Conservation (phyloP, 495 filamentous ascomycete genomes). For the Rhypophila decipiens region DNA sequence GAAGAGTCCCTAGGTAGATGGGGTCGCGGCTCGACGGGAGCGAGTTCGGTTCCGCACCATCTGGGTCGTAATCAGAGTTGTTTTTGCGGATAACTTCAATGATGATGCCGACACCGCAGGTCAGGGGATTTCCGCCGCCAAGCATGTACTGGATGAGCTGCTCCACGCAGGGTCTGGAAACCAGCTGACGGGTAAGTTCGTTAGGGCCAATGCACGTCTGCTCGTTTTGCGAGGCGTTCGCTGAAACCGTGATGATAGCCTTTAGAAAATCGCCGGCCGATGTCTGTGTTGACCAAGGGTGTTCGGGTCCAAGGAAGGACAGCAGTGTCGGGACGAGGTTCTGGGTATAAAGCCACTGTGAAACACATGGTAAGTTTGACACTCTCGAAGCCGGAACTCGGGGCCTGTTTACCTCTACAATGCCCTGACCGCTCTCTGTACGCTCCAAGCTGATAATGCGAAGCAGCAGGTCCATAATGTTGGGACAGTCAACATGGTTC, state of each 20-base stretch:
- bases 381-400: slow-evolving; percentile 10
- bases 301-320: slow-evolving; percentile 76
- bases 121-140: slow-evolving; percentile 85
- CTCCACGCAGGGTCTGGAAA: slow-evolving; percentile 79
- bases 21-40: slow-evolving; percentile 80
- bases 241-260: slow-evolving; percentile 97
- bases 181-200: slow-evolving; percentile 89
- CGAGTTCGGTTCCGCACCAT: slow-evolving; percentile 71
- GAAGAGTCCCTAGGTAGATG: slow-evolving; percentile 91
- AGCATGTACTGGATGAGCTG: slow-evolving; percentile 86
- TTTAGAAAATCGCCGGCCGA: slow-evolving; percentile 98
- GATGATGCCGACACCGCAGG: slow-evolving; percentile 93
- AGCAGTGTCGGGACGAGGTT: slow-evolving; percentile 84
- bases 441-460: slow-evolving; percentile 98
- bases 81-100: slow-evolving; percentile 99
- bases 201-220: slow-evolving; percentile 97
- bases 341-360: slow-evolving; percentile 92
- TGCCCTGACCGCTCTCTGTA: slow-evolving; percentile 81
- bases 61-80: slow-evolving; percentile 97
- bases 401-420: slow-evolving; percentile 67
- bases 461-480: slow-evolving; percentile 96
- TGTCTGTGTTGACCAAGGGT: slow-evolving; percentile 82
- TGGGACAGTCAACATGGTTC: slow-evolving; percentile 92
- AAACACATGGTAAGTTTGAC: no score
- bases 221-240: slow-evolving; percentile 95